A percentile compares a stretch with the other conserved stretches of the same genome.
Conservation (phyloP, 768 basidiomycete genomes). For the Gloeostereum incarnatum region DNA sequence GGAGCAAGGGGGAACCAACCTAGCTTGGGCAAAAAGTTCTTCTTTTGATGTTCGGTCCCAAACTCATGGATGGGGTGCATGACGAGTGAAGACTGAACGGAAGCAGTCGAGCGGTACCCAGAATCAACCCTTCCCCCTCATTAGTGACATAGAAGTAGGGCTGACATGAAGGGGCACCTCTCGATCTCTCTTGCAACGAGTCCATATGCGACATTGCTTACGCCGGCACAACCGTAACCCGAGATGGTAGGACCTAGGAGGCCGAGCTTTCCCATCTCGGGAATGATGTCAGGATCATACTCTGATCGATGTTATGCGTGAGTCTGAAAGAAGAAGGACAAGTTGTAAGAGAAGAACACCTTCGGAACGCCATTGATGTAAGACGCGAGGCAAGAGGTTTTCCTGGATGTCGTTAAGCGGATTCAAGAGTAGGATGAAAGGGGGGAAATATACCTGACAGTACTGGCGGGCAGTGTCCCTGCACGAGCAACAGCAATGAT, state of each 20-base stretch:
- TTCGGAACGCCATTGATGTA: conserved; percentile 85
- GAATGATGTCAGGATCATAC: conserved; percentile 67
- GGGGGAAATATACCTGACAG: conserved; percentile 50
- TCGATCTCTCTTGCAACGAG: conserved; percentile 92
- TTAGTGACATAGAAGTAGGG: background rate
- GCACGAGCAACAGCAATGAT: conserved; percentile 1
- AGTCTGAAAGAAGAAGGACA: background rate
- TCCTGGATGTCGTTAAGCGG: conserved; percentile 38
- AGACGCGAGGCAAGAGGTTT: conserved; percentile 77
- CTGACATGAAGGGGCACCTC: conserved; percentile 34
- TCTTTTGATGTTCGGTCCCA: conserved; percentile 84
- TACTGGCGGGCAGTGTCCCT: conserved; percentile 77
- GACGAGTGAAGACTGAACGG: conserved; percentile 92
- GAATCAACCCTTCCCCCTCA: conserved; percentile 69
- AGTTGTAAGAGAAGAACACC: too few relatives aligned
- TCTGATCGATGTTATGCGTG: conserved; percentile 27
- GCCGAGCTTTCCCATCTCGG: conserved; percentile 90
- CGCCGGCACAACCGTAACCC: conserved; percentile 92
- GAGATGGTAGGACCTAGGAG: conserved; percentile 87
- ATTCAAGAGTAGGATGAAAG: background rate
- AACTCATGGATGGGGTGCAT: conserved; percentile 94
- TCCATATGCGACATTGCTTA: conserved; percentile 87
- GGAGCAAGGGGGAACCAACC: background rate
- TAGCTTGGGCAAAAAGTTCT: conserved; percentile 62
- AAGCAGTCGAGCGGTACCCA: conserved; percentile 90